phyloP scores from a whole-genome alignment of 768 basidiomycete species.

The Phallus indusiatus region DNA sequence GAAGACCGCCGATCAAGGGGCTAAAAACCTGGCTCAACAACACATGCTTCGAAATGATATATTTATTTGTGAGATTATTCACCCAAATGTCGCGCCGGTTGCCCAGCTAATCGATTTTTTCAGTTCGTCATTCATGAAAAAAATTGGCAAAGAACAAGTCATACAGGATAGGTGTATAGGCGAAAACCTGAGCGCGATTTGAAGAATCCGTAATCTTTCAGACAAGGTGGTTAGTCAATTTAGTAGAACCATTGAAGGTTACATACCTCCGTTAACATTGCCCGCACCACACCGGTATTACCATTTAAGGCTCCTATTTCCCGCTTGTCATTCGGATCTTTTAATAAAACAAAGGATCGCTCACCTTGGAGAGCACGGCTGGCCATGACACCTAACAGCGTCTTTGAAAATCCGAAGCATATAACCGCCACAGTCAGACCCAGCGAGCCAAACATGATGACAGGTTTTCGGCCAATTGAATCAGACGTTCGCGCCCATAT shows the following conservation, averaged over 20 bases:
- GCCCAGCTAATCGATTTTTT: not conserved
- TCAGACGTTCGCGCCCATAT: not conserved
- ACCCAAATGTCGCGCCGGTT: not conserved
- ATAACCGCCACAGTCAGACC: not conserved
- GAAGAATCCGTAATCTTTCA: not conserved
- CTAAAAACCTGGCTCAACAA: not conserved
- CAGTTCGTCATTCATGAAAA: too few species aligned
- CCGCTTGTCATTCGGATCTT: not conserved
- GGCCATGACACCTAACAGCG: not conserved
- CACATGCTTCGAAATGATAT: not conserved
- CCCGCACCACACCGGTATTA: not conserved
- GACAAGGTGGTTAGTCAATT: not conserved
- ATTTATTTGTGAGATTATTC: not conserved
- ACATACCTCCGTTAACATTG: not conserved
- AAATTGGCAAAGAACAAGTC: not conserved
- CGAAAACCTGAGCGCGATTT: constrained; percentile 3
- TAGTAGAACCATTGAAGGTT: not conserved
- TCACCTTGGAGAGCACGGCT: not conserved
- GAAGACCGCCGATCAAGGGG: constrained; percentile 10
- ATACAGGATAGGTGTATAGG: not conserved
- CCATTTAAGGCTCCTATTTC: not conserved
- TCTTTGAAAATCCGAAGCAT: not conserved
- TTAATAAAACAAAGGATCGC: not conserved
- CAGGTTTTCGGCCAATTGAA: not conserved
- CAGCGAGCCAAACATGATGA: not conserved